Conservation (phyloP, 306 rosid genomes). For the Gastrolobium bilobum region DNA sequence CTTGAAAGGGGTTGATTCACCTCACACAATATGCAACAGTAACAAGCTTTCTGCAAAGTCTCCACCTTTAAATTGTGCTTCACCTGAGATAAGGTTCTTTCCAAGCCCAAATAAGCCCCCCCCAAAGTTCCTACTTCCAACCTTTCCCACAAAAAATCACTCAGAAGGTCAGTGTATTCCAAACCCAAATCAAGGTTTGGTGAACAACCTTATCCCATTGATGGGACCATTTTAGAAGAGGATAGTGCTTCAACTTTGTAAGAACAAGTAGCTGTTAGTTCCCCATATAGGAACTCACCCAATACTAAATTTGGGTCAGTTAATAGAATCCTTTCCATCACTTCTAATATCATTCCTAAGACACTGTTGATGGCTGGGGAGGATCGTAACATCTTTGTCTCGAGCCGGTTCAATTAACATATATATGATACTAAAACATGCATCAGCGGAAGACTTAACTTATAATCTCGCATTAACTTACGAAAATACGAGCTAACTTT, state of each 20-base stretch:
- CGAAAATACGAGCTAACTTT: too few species aligned
- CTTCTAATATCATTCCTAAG: conserved; percentile 57
- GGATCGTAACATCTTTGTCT: conserved; percentile 32
- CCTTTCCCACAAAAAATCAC: conserved; percentile 58
- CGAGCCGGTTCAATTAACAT: too few species aligned
- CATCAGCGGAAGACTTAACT: too few species aligned
- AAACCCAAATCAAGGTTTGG: conserved; percentile 89
- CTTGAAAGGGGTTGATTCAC: conserved; percentile 47
- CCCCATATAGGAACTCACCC: conserved; percentile 66
- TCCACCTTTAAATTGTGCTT: conserved; percentile 55
- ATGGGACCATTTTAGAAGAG: conserved; percentile 62
- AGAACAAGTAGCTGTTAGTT: conserved; percentile 58
- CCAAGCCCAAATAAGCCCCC: conserved; percentile 66
- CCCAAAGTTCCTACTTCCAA: conserved; percentile 58
- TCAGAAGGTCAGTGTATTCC: conserved; percentile 67
- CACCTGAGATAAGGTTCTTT: conserved; percentile 62
- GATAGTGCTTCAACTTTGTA: conserved; percentile 41
- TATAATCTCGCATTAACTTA: too few species aligned
- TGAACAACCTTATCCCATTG: conserved; percentile 64
- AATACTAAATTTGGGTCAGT: conserved; percentile 48
- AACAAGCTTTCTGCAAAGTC: conserved; percentile 52
- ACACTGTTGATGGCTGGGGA: conserved; percentile 53
- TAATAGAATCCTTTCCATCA: conserved; percentile 54
- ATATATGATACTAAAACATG: too few species aligned
- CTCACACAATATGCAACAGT: conserved; percentile 30